Base-by-base conservation (phyloP, 345 rosid species). In the Chamaenerion angustifolium region DNA sequence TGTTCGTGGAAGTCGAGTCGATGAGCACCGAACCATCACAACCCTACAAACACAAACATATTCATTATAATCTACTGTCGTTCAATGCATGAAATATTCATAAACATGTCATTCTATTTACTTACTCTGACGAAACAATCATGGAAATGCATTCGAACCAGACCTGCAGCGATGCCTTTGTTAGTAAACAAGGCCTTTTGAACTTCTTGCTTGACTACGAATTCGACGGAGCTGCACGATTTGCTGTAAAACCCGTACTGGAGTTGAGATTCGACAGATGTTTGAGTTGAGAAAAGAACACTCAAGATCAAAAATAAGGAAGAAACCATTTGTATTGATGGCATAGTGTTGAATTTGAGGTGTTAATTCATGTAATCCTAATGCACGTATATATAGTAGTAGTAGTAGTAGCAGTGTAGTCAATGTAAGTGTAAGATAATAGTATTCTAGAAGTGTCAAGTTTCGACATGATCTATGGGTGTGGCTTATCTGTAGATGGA, bases 101-200 rank as follows among this genome's bases (percentile, higher is more conserved):
- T 12, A 2, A 50, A 25, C 14, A 40, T 10, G 11, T 11, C 16
- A 4, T 1, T 8, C 5, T 16, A 49, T 49, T 25, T 16, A 17
- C 71, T 58, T 43, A 74, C 82, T 69, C 80, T 56, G 42, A 72
- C 75, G 56, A 80, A 77, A 55, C 83, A 80, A 42, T 80, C 88
- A 19, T 75, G 88, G 56, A 80, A 77, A 56, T 74, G 77, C 81
- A 80, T 60, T 64, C 81, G 60, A 42, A 77, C 55, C 8, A 80
- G 72, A 13, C 72, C 79, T 16, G 83, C 71, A 46, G 70, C 76
- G 4, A 77, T 27, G 13, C 80, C 83, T 47, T 0, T 57, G 49
- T 77, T 67, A 44, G 35, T 62, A 1, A 2, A 1, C 42, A 74
- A 48, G 40, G 43, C 80, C 51, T 70, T 56, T 40, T 21, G 48